Base-by-base conservation (phyloP, 176 grass and related monocot species). In the Coix lacrymajobi region DNA sequence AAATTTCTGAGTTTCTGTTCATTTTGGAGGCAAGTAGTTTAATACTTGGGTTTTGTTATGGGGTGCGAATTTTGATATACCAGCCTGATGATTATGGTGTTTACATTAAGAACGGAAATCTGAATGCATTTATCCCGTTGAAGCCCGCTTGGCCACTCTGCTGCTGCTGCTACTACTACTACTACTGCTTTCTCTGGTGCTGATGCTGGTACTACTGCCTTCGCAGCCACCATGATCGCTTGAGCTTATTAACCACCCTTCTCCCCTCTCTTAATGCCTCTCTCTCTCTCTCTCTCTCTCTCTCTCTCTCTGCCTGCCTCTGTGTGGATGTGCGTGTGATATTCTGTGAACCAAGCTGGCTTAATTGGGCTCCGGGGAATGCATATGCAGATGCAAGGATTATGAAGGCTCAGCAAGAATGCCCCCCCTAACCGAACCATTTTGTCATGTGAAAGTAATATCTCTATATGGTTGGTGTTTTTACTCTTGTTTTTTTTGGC, bases 331-430 rank as follows among this genome's bases (percentile, higher is more conserved):
- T 30, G 61, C 16, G 60, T 62, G 58, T 60, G 56, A 29, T 5
- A 16, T 63, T 31, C 61, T 63, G 61, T 63, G 13, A 63, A 63
- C 61, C 61, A 63, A 30, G 25, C 61, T 63, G 61, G 58, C 24
- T 62, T 62, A 62, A 62, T 25, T 29, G 58, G 61, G 61, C 61
- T 63, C 61, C 28, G 28, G 61, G 69, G 44, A 83, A 48, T 63
- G 31, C 62, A 25, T 34, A 38, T 78, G 65, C 45, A 73, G 31
- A 83, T 64, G 52, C 73, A 83, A 72, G 62, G 46, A 11, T 71
- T 78, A 83, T 88, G 86, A 83, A 79, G 86, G 80, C 56, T 85
- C 66, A 41, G n/a, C 61, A 63, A 0, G 10, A 62, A 63, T 63
- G 61, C 61, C 61, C 60, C n/a, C n/a, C 4, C 28, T 15, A 28